Base-by-base conservation (phyloP, 1,284 basidiomycete species). In the Rugosomyces carneus region DNA sequence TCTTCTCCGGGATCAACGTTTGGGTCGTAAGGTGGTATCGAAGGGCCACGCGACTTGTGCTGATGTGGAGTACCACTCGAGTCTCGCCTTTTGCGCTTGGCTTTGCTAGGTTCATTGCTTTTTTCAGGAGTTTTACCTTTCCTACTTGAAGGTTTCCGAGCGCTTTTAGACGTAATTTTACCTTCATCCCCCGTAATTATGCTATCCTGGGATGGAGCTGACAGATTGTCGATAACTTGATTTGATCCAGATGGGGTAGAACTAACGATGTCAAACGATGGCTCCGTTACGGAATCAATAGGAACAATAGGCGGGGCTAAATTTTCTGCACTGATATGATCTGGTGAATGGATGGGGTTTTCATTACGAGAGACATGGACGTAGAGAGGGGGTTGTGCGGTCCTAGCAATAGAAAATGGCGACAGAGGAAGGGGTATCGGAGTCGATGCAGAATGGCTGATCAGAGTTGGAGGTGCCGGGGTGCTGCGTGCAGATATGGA, bases 1-100 rank as follows among this genome's bases (percentile, higher is more conserved):
- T 84, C 80, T 58, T 84, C 84, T 10, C 84, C 84, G 1, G 84
- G 81, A 57, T 77, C 74, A 0, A 76, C 78, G 40, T 72, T 66
- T 20, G 72, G 65, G 53, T 81, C 78, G 50, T 76, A 81, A 0
- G 67, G 69, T 10, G 78, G 74, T 3, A 73, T 63, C 9, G 76
- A 74, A 3, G 73, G 69, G 20, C 63, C 68, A 24, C 65, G 60
- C 41, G 64, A 62, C 45, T 60, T 57, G 26, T 60, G 53, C 40
- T 52, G 41, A 5, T 55, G 55, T 19, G 62, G 52, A 7, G 53
- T 55, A 48, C 42, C 49, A 43, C 44, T 53, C 26, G 47, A 53
- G 45, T 50, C 55, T 52, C 49, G 51, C 47, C 50, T 45, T 35
- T 57, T 57, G 49, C 45, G 50, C 19, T 57, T 60, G 16, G 35